Conservation (phyloP, 1,139 yeast genomes). For the Pichia sp. region DNA sequence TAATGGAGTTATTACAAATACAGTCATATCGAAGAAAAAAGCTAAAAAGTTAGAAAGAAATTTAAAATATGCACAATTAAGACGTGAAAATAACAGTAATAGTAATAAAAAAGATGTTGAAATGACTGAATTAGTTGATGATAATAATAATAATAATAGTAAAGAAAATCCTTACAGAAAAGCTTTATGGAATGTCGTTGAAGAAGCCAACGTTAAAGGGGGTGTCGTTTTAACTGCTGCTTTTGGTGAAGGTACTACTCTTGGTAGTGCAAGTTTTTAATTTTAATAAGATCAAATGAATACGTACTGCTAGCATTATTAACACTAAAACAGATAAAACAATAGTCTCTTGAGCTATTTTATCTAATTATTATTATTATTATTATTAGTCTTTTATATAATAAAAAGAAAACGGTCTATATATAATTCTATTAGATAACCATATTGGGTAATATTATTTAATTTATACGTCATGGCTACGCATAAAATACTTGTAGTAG, state of each 20-base stretch:
- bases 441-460: no score
- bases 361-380: no score
- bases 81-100: conserved; percentile 41
- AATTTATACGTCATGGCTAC: no score
- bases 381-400: no score
- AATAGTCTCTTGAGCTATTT: no score
- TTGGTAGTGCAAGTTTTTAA: conserved; percentile 43
- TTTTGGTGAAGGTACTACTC: conserved; percentile 71
- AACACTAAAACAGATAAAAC: no score
- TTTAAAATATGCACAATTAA: conserved; percentile 56
- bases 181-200: conserved; percentile 65
- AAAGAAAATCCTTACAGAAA: conserved; percentile 49
- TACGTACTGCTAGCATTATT: no score
- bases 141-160: conserved; percentile 27
- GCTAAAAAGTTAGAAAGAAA: conserved; percentile 79
- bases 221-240: conserved; percentile 36
- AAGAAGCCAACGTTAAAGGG: conserved; percentile 34
- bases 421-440: no score
- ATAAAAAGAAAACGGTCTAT: no score
- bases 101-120: conserved; percentile 31
- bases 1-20: conserved; percentile 46
- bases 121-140: conserved; percentile 32
- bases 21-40: conserved; percentile 70
- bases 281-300: no score
- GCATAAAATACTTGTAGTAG: no score